Conservation (phyloP, 2,329 filamentous ascomycete genomes). For the Aspergillus sp. region DNA sequence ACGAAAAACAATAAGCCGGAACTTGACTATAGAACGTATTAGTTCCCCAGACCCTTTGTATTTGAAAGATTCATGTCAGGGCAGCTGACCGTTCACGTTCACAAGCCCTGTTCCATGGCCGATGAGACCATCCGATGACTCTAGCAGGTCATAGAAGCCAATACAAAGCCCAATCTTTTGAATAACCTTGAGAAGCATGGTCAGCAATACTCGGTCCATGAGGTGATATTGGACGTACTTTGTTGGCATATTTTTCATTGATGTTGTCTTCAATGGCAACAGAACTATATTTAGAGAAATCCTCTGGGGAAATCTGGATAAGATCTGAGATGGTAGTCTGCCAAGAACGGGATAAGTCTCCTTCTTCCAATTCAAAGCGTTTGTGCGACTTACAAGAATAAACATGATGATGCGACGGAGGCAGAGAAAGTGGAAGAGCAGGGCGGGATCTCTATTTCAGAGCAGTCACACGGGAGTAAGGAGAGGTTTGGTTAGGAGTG, state of each 20-base stretch:
- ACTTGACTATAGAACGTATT: slow-evolving; percentile 69
- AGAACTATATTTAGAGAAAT: slow-evolving; percentile 79
- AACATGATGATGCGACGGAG: slow-evolving; percentile 46
- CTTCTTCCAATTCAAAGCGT: background rate
- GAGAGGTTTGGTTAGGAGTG: slow-evolving; percentile 4
- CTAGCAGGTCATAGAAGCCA: slow-evolving; percentile 87
- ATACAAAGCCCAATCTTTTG: slow-evolving; percentile 94
- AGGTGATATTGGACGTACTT: slow-evolving; percentile 53
- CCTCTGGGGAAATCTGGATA: slow-evolving; percentile 86
- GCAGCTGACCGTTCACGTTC: slow-evolving; percentile 79
- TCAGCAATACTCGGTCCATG: slow-evolving; percentile 1
- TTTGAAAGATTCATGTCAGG: background rate
- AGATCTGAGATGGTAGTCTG: slow-evolving; percentile 94
- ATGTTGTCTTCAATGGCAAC: slow-evolving; percentile 95
- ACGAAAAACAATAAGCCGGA: slow-evolving; percentile 89
- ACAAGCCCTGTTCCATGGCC: slow-evolving; percentile 90
- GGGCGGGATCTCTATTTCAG: slow-evolving; percentile 17
- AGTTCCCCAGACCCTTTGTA: background rate
- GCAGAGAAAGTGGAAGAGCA: slow-evolving; percentile 4
- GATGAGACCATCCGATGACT: slow-evolving; percentile 89
- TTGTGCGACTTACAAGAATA: slow-evolving; percentile 50
- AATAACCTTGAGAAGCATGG: slow-evolving; percentile 64
- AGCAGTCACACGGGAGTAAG: slow-evolving; percentile 15
- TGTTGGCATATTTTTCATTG: slow-evolving; percentile 95
- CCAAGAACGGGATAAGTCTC: slow-evolving; percentile 18